Evolutionary conservation across 164 flowering plant species (phyloP).

Genomic region (Pachysandra terminalis): DNA sequence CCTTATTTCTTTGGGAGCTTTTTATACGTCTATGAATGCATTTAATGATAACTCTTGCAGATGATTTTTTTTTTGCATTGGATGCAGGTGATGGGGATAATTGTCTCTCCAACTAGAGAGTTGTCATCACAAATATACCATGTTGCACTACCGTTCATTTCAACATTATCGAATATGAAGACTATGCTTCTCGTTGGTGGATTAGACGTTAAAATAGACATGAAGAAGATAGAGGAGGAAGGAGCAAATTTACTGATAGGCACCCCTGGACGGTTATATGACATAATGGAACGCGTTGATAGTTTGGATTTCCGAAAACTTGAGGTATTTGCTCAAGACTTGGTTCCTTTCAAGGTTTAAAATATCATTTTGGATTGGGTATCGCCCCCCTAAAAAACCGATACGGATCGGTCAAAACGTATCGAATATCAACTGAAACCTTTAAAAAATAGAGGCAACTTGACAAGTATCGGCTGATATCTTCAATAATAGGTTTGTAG

Average conservation of each 20-base stretch:
- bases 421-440: too few species aligned
- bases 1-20: too few species aligned
- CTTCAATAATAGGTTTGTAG: too few species aligned
- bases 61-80: neutral
- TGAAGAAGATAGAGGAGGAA: slow-evolving; percentile 77
- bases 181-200: slow-evolving; percentile 89
- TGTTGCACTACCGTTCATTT: slow-evolving; percentile 84
- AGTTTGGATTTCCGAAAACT: slow-evolving; percentile 64
- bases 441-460: too few species aligned
- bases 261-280: slow-evolving; percentile 88
- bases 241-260: slow-evolving; percentile 90
- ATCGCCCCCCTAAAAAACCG: too few species aligned
- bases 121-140: slow-evolving; percentile 79
- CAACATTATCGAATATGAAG: slow-evolving; percentile 62
- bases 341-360: neutral
- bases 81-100: slow-evolving; percentile 71
- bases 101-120: slow-evolving; percentile 95
- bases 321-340: slow-evolving; percentile 46
- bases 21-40: too few species aligned
- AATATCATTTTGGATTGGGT: too few species aligned
- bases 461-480: too few species aligned
- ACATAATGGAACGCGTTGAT: slow-evolving; percentile 88
- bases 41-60: too few species aligned
- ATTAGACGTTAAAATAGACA: slow-evolving; percentile 62
- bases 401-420: too few species aligned